Base-by-base conservation (phyloP, 306 rosid species). In the Cicer chorassanicum region DNA sequence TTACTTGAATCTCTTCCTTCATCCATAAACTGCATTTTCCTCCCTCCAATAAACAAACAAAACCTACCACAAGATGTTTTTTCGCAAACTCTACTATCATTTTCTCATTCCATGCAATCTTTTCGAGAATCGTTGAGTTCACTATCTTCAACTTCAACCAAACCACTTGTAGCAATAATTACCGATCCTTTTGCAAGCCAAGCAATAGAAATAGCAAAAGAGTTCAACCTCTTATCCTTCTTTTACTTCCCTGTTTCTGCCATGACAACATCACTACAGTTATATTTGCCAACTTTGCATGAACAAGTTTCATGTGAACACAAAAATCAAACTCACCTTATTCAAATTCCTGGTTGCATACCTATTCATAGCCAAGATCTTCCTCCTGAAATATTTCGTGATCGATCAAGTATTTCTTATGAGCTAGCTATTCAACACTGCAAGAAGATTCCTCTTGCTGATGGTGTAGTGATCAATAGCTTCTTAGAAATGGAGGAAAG, bases 1-100 rank as follows among this genome's bases (percentile, higher is more conserved):
- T 18, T 71, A 46, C 76, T 82, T 29, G 8, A 72, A 12, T 39
- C 49, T 0, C 81, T 76, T 18, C 78, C 81, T 29, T 9, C 84
- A 4, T 16, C 15, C 57, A 63, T 81, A 1, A 39, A 64, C 18
- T 42, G 15, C 53, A 29, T 29, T 60, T 70, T 81, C 15, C 84
- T 81, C 15, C 81, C 84, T 6, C 73, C 78, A 1, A 39, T 70
- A 0, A 13, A 15, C 49, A 24, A 60, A 38, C 24, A 63, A 9
- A 55, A 75, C 8, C 73, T 70, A 3, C 71, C 70, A 13, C 36
- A 44, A 9, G 45, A 39, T 1, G 9, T n/a, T 24, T 11, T 9
- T 11, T 12, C 46, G 7, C 68, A 75, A 38, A 11, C 45, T 10
- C 24, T 9, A 1, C 40, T 43, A 1, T 57, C 78, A 1, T 10